These are phyloP conservation scores for Peronospora tabacina DNA, from an alignment of 352 stramenopile species.

Conservation along the genomic window DNA sequence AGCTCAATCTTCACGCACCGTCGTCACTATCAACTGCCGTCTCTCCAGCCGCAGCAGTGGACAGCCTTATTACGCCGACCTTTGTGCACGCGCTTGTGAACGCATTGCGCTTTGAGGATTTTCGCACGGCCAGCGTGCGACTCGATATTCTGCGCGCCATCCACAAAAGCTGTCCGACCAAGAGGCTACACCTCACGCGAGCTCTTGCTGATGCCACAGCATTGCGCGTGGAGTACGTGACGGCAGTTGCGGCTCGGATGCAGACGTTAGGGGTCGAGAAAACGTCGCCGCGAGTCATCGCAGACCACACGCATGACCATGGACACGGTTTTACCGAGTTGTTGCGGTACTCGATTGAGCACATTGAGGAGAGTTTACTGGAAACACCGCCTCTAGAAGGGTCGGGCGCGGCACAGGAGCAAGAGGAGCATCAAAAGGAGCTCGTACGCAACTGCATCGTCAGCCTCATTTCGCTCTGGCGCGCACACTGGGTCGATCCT, in stretches of 20 bases:
- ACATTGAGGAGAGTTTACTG: slow-evolving; percentile 42
- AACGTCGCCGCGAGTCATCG: slow-evolving; percentile 30
- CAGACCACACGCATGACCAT: slow-evolving; percentile 62
- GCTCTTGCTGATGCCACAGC: slow-evolving; percentile 64
- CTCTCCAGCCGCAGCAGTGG: slow-evolving; percentile 37
- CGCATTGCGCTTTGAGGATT: slow-evolving; percentile 80
- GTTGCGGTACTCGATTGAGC: slow-evolving; percentile 77
- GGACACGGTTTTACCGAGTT: slow-evolving; percentile 76
- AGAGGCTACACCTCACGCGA: slow-evolving; percentile 58
- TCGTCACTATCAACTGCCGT: slow-evolving; percentile 19
- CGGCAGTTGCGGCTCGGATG: slow-evolving; percentile 35
- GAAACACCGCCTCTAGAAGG: slow-evolving; percentile 12
- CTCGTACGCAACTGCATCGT: slow-evolving; percentile 65
- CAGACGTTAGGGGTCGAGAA: slow-evolving; percentile 58
- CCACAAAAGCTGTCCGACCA: slow-evolving; percentile 67
- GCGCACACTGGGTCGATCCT: slow-evolving; percentile 68
- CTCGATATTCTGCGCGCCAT: slow-evolving; percentile 82
- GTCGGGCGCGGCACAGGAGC: slow-evolving; percentile 16
- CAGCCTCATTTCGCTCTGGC: slow-evolving; percentile 59
- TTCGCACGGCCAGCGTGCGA: slow-evolving; percentile 70
- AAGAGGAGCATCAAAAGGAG: slow-evolving; percentile 34
- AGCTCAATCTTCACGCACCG: slow-evolving; percentile 30
- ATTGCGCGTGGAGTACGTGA: slow-evolving; percentile 61
- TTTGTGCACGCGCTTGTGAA: slow-evolving; percentile 78
- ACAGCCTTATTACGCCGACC: slow-evolving; percentile 64